Base-by-base conservation (phyloP, 2,329 filamentous ascomycete species). In the Remersonia thermophila region DNA sequence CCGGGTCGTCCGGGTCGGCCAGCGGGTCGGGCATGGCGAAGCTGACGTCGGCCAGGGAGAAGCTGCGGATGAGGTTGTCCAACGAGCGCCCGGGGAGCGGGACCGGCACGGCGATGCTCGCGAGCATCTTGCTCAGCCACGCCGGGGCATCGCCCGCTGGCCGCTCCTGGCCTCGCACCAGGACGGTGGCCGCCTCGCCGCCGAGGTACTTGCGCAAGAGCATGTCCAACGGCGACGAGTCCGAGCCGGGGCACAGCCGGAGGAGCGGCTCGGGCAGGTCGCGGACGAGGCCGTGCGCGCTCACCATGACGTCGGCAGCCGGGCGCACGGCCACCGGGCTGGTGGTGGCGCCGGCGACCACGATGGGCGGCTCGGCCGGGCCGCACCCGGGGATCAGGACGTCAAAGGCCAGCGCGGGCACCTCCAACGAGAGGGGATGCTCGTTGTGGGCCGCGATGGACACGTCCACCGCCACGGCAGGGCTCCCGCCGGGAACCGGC, bases 331-430 rank as follows among this genome's bases (percentile, higher is more conserved):
- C 59, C 25, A 94, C 62, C 27, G 67, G 60, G 13, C 71, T 67
- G 1, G 84, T 93, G 13, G 67, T 66, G 7, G 83, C 85, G 49
- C 82, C 75, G 3, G 84, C 87, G 37, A 96, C 70, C 45, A 76
- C 66, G 49, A 98, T 91, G 44, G 78, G 76, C 3, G 79, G 71
- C 38, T 91, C 77, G 15, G 73, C 63, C 3, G 71, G 65, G 17
- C 71, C 67, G 58, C 91, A 98, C 43, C 85, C 85, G 30, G 84
- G 79, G 5, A 96, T 78, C 32, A 94, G 65, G 20, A 96, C 75
- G 44, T 87, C 78, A 52, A 96, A 95, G 1, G 74, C 77, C 39
- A 96, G 74, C 27, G 80, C 67, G 10, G 91, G 91, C 14, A 95
- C 65, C 15, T 74, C 71, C 36, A 95, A 63, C 40, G 78, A 71